Evolutionary conservation across 116 monocot species (phyloP).

Genomic region (Dioscorea cayenensis): DNA sequence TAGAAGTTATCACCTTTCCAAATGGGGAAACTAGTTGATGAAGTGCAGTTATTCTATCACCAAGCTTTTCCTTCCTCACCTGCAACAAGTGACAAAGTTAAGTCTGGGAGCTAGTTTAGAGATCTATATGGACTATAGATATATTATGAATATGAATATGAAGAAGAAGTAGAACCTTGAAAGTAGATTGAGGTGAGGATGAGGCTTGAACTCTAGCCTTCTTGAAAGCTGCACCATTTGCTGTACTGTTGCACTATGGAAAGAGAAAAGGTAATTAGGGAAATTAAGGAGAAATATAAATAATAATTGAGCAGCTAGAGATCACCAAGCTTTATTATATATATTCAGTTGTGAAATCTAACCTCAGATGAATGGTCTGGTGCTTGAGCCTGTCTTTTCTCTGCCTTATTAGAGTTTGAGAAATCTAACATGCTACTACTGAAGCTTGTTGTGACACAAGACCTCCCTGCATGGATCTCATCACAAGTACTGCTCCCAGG

Average conservation of each 20-base stretch:
- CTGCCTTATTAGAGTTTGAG: slow-evolving; percentile 26
- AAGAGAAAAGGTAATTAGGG: slow-evolving; percentile 10
- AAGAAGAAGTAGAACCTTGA: slow-evolving; percentile 42
- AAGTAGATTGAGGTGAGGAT: slow-evolving; percentile 52
- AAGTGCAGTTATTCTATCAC: slow-evolving; percentile 72
- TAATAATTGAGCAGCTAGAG: neutral
- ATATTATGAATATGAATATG: too few relatives aligned
- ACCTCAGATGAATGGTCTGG: slow-evolving; percentile 52
- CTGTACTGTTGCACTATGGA: slow-evolving; percentile 65
- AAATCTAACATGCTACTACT: slow-evolving; percentile 58
- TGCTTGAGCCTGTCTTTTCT: slow-evolving; percentile 19
- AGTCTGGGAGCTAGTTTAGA: too few relatives aligned
- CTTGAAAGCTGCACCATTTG: slow-evolving; percentile 51
- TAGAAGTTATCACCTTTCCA: slow-evolving; percentile 46
- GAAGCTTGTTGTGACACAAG: slow-evolving; percentile 59
- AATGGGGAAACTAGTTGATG: slow-evolving; percentile 84
- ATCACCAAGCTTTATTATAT: too few relatives aligned
- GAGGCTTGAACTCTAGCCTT: slow-evolving; percentile 62
- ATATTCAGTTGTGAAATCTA: neutral
- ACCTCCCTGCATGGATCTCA: slow-evolving; percentile 34
- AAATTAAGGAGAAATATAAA: slow-evolving; percentile 6
- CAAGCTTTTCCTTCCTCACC: slow-evolving; percentile 84
- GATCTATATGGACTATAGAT: too few relatives aligned
- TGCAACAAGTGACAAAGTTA: slow-evolving; percentile 4
- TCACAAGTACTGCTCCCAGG: slow-evolving; percentile 14